phyloP scores from a whole-genome alignment of 2,329 filamentous ascomycete species.

The Coniochaeta ligniaria region DNA sequence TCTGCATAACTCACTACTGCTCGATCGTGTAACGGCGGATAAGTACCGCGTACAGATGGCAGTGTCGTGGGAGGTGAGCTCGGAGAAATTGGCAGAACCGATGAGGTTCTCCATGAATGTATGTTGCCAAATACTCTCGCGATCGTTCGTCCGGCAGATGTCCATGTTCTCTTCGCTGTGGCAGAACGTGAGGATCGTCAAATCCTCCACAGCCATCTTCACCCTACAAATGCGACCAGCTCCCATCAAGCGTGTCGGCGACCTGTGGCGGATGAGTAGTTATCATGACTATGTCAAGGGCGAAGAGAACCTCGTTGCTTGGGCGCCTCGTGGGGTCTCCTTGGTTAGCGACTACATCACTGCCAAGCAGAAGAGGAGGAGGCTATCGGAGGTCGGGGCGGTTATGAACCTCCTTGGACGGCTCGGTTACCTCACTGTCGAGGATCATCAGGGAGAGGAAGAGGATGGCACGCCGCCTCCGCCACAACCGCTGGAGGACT shows the following conservation, averaged over 20 bases:
- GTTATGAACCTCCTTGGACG: conserved; percentile 60
- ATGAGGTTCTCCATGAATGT: conserved; percentile 82
- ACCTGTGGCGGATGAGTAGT: conserved; percentile 95
- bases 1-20: conserved; percentile 79
- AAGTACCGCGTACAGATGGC: conserved; percentile 87
- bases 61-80: conserved; percentile 78
- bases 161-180: conserved; percentile 84
- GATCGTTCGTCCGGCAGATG: conserved; percentile 76
- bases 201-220: conserved; percentile 81
- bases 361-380: conserved; percentile 64
- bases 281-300: conserved; percentile 94
- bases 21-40: conserved; percentile 91
- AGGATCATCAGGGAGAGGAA: conserved; percentile 24
- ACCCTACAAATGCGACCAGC: conserved; percentile 79
- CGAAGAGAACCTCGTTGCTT: conserved; percentile 76
- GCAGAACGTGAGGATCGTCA: conserved; percentile 77
- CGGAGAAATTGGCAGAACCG: conserved; percentile 75
- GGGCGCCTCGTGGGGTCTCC: conserved; percentile 85
- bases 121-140: conserved; percentile 74
- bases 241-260: conserved; percentile 83
- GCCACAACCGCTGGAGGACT: conserved; percentile 23
- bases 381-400: conserved; percentile 73
- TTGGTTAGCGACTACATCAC: conserved; percentile 82
- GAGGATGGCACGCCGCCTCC: conserved; percentile 28
- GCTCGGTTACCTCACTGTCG: conserved; percentile 34